Base-by-base conservation (phyloP, 1,284 basidiomycete species). In the Malassezia sp. region DNA sequence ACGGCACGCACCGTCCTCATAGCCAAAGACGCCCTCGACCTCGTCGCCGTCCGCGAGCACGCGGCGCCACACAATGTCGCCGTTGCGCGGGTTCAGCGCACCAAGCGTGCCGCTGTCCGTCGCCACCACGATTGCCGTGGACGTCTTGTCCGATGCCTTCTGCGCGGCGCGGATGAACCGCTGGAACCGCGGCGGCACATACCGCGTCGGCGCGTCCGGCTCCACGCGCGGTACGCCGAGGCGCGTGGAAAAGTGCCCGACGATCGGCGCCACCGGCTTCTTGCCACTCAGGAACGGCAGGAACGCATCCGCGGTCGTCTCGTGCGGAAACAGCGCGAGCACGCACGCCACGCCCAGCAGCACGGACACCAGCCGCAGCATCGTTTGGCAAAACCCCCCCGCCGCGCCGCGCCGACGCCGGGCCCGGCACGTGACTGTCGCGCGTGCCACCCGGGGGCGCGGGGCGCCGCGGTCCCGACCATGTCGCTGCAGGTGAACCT, bases 61-160 rank as follows among this genome's bases (percentile, higher is more conserved):
- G 67, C 83, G 79, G 67, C 89, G 77, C 89, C 89, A 95, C 18
- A 76, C 86, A 61, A 90, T 72, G 43, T 75, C 76, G 1, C 88
- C 87, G 60, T 82, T 77, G 12, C 76, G 74, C 1, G 79, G 78
- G 61, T 84, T 78, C 47, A 93, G 56, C 1, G 80, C 84, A 4
- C 82, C 85, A 12, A 93, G 71, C 0, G 87, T 80, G 71, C 88
- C 89, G 59, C 77, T 82, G 34, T 75, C 73, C 0, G 86, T 89
- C 1, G 81, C 79, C 3, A 79, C 76, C 38, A 90, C 66, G 22
- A 88, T 66, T 26, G 83, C 67, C 53, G 74, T 78, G 54, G 73
- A 46, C 58, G 71, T 71, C 49, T 72, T 66, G 32, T 52, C 56
- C 40, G 53, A 57, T 36, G 49, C 48, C 48, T 55, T 49, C 47